Evolutionary conservation across 148 eudicot species (phyloP).

Genomic region (Chenopodium suecicum): DNA sequence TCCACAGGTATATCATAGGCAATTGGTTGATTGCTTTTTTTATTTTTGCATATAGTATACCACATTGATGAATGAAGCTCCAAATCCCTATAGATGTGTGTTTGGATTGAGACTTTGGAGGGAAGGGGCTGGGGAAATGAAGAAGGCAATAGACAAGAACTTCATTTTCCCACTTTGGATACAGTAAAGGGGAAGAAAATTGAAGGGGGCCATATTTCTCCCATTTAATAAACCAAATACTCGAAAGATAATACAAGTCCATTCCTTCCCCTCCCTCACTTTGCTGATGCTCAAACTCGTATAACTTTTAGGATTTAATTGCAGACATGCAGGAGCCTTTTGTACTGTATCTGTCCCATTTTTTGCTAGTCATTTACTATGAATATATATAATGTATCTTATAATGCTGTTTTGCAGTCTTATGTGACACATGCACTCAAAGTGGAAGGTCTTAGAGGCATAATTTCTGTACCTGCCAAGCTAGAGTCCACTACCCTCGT

Average conservation of each 20-base stretch:
- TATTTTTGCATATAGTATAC: neutral
- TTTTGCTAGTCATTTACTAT: neutral
- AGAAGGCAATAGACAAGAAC: too few relatives aligned
- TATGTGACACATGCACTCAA: slow-evolving; percentile 83
- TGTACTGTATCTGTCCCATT: neutral
- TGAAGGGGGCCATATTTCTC: neutral
- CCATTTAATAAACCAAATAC: neutral
- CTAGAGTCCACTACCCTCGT: slow-evolving; percentile 95
- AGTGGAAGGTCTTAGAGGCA: slow-evolving; percentile 94
- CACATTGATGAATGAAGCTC: neutral
- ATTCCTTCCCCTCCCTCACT: neutral
- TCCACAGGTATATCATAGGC: slow-evolving; percentile 66
- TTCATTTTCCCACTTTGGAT: neutral
- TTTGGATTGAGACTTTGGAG: neutral
- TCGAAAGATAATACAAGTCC: neutral
- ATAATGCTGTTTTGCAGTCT: slow-evolving; percentile 50
- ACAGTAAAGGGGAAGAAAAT: neutral
- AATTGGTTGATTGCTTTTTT: neutral
- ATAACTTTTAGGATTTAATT: too few relatives aligned
- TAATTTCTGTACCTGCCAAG: slow-evolving; percentile 76
- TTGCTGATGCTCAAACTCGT: too few relatives aligned
- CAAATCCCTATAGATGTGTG: neutral
- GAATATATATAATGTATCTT: neutral
- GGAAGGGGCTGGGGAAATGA: neutral
- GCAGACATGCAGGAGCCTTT: too few relatives aligned